phyloP scores from a whole-genome alignment of 352 stramenopile genomes.

The Peronospora belbahrii region DNA sequence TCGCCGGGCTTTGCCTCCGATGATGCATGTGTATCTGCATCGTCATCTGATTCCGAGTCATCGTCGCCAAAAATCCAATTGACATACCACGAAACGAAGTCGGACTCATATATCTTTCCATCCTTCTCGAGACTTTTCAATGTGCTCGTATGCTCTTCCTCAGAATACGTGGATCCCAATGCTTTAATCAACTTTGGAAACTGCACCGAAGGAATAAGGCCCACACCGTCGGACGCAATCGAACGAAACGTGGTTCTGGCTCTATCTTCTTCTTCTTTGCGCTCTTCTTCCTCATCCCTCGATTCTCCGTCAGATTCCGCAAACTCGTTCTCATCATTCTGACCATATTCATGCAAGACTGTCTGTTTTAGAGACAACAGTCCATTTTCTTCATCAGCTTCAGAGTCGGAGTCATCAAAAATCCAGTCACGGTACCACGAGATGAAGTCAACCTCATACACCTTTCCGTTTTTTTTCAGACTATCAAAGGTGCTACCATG shows the following conservation, averaged over 20 bases:
- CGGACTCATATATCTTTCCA: conserved; percentile 41
- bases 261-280: conserved; percentile 51
- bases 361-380: not conserved
- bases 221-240: conserved; percentile 22
- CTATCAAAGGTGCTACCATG: conserved; percentile 33
- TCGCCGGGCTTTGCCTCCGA: conserved; percentile 7
- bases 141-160: conserved; percentile 40
- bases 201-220: conserved; percentile 29
- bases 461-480: conserved; percentile 36
- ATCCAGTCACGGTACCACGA: conserved; percentile 60
- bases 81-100: conserved; percentile 60
- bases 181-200: conserved; percentile 54
- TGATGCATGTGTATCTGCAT: conserved; percentile 13
- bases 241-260: conserved; percentile 35
- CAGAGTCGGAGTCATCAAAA: conserved; percentile 38
- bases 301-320: conserved; percentile 39
- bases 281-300: conserved; percentile 57
- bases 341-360: conserved; percentile 35
- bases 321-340: conserved; percentile 62
- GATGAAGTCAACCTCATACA: conserved; percentile 48
- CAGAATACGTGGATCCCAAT: conserved; percentile 47
- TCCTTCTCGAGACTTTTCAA: conserved; percentile 34
- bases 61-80: conserved; percentile 53
- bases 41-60: conserved; percentile 37
- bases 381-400: conserved; percentile 21